Percentiles rank a stretch among this genome's conserved stretches.
phyloP scores from a whole-genome alignment of 208 protist species.

The Vickermania ingenoplastis region DNA sequence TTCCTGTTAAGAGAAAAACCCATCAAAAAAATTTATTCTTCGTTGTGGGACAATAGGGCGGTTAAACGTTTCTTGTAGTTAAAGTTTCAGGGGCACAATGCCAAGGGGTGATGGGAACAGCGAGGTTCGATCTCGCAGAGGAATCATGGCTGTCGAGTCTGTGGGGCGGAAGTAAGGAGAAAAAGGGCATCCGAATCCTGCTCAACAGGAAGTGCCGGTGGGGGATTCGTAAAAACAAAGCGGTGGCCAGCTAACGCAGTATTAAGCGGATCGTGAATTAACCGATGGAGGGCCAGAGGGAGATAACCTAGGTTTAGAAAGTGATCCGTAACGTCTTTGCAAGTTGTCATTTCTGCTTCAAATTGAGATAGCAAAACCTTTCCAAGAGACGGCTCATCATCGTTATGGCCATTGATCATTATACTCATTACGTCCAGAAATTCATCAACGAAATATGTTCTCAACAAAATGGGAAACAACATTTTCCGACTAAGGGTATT shows the following conservation, averaged over 20 bases:
- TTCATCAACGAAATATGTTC: slow-evolving; percentile 74
- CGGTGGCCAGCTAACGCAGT: slow-evolving; percentile 57
- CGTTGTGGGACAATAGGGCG: too few species aligned
- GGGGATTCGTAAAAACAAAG: slow-evolving; percentile 75
- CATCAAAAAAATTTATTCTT: too few species aligned
- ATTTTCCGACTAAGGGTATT: slow-evolving; percentile 74
- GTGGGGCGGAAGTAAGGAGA: slow-evolving; percentile 38
- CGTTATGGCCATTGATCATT: slow-evolving; percentile 53
- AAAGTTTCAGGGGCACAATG: too few species aligned
- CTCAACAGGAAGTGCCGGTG: slow-evolving; percentile 37
- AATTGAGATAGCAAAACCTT: slow-evolving; percentile 40
- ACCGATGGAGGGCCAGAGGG: slow-evolving; percentile 62
- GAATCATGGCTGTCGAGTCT: background rate
- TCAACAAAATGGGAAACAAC: slow-evolving; percentile 57
- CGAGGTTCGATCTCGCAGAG: too few species aligned
- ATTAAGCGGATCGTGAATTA: slow-evolving; percentile 44
- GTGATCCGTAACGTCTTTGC: slow-evolving; percentile 62
- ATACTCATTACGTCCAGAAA: slow-evolving; percentile 74
- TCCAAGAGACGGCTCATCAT: slow-evolving; percentile 45
- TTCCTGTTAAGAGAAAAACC: too few species aligned
- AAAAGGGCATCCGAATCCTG: slow-evolving; percentile 52
- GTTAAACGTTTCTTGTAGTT: too few species aligned
- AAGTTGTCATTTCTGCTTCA: slow-evolving; percentile 44
- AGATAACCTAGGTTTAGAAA: slow-evolving; percentile 53
- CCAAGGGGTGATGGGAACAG: too few species aligned